These are phyloP conservation scores for Aspergillus carbonarius DNA, from an alignment of 2,329 filamentous ascomycete species.

Conservation along the genomic window DNA sequence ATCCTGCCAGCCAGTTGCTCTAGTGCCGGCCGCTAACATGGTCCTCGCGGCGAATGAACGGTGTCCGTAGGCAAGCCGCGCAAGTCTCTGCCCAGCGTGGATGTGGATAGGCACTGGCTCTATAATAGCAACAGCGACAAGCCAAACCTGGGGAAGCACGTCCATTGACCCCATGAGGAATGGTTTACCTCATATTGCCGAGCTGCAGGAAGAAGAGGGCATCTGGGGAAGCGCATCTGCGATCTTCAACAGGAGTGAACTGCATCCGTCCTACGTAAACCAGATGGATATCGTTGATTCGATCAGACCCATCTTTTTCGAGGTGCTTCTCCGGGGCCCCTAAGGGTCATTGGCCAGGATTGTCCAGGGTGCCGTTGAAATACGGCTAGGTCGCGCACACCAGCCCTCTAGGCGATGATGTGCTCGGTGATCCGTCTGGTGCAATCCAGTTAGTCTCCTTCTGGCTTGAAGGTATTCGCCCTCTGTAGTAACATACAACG, in stretches of 20 bases:
- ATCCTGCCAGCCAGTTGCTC: background rate
- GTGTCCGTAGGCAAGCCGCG: background rate
- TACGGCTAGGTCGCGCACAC: background rate
- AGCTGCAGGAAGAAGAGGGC: background rate
- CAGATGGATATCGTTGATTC: background rate
- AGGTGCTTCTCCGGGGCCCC: background rate
- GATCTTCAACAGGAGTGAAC: background rate
- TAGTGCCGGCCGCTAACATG: background rate
- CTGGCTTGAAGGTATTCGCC: conserved; percentile 10
- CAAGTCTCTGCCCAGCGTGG: background rate
- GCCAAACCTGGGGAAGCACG: background rate
- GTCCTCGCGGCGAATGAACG: background rate
- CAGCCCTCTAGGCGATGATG: conserved; percentile 19
- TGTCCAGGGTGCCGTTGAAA: background rate
- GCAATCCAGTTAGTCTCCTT: conserved; percentile 16
- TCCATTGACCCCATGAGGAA: background rate
- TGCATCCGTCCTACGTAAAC: background rate
- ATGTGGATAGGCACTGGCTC: background rate
- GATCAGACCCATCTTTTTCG: background rate
- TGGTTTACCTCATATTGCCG: background rate
- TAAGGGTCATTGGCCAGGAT: background rate
- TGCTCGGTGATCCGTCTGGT: conserved; percentile 23
- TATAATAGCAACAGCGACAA: background rate
- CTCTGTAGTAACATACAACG: background rate
- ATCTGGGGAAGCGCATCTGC: conserved; percentile 1